These are phyloP conservation scores for Colletotrichum salicis DNA, from an alignment of 2,329 filamentous ascomycete genomes.

Conservation along the genomic window DNA sequence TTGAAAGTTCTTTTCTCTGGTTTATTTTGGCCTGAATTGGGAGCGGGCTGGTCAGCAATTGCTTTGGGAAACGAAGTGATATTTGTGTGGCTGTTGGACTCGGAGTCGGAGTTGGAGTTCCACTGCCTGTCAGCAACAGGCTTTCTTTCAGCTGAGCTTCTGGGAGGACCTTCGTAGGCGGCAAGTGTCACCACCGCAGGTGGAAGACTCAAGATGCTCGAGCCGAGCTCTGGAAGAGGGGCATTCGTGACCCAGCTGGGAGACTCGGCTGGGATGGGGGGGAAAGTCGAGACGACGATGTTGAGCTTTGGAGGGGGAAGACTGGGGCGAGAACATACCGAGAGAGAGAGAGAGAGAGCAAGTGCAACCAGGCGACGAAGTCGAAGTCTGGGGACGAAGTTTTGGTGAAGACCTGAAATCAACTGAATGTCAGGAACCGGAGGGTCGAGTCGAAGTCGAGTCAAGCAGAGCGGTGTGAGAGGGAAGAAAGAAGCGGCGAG, in stretches of 20 bases:
- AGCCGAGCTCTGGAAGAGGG: constrained; percentile 17
- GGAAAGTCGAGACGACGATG: background rate
- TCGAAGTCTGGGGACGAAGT: constrained; percentile 31
- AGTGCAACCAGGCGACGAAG: constrained; percentile 28
- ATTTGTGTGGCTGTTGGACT: constrained; percentile 1
- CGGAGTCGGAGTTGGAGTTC: background rate
- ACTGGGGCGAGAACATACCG: constrained; percentile 25
- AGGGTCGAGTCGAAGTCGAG: constrained; percentile 19
- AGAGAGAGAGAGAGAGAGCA: constrained; percentile 18
- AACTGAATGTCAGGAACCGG: constrained; percentile 31
- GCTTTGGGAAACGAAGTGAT: constrained; percentile 6
- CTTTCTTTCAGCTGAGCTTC: constrained; percentile 12
- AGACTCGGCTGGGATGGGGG: background rate
- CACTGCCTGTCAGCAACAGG: constrained; percentile 6
- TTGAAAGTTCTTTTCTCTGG: constrained; percentile 27
- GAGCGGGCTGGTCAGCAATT: constrained; percentile 19
- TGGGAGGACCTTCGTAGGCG: background rate
- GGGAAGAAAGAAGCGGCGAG: constrained; percentile 35
- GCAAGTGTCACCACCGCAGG: constrained; percentile 30
- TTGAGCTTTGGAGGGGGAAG: constrained; percentile 7
- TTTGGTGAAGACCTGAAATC: constrained; percentile 34
- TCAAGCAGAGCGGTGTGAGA: constrained; percentile 34
- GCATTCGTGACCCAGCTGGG: background rate
- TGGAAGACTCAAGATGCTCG: constrained; percentile 7
- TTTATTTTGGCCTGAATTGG: constrained; percentile 18